A percentile compares a stretch with the other conserved stretches of the same genome.
Evolutionary conservation across 179 eudicot genomes (phyloP).

Genomic region (Carnegiea gigantea): DNA sequence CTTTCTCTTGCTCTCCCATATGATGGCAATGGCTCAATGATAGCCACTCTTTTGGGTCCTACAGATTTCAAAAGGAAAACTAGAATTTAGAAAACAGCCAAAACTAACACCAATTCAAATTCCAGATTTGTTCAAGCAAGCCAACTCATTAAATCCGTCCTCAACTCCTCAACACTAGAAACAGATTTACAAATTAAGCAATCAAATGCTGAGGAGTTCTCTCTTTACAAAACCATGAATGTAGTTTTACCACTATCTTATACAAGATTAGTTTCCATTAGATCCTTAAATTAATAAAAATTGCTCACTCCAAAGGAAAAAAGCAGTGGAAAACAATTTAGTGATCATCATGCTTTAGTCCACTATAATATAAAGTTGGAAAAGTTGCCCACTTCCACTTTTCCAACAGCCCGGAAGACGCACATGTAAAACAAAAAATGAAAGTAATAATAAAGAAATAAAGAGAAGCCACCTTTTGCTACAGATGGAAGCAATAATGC

Average conservation of each 20-base stretch:
- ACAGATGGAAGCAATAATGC: neutral
- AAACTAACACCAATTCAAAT: neutral
- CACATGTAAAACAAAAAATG: neutral
- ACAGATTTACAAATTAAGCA: neutral
- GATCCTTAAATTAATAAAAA: neutral
- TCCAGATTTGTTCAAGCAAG: constrained; percentile 1
- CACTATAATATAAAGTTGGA: neutral
- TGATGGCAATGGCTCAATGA: constrained; percentile 88
- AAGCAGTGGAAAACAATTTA: neutral
- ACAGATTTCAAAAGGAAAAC: constrained; percentile 36
- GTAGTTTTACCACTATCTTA: neutral
- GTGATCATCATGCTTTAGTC: neutral
- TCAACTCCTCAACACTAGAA: neutral
- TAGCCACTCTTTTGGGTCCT: constrained; percentile 95
- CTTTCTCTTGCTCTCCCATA: constrained; percentile 99
- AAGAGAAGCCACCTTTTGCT: neutral
- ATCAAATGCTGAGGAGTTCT: neutral
- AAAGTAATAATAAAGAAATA: neutral
- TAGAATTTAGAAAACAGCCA: constrained; percentile 16
- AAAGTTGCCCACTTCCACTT: neutral
- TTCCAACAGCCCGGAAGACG: neutral
- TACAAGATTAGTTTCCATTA: no score
- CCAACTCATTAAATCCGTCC: constrained; percentile 5
- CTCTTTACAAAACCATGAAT: neutral
- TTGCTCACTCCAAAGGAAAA: neutral